phyloP scores from a whole-genome alignment of 2,329 filamentous ascomycete species.

The Hymenoscyphus occultus region DNA sequence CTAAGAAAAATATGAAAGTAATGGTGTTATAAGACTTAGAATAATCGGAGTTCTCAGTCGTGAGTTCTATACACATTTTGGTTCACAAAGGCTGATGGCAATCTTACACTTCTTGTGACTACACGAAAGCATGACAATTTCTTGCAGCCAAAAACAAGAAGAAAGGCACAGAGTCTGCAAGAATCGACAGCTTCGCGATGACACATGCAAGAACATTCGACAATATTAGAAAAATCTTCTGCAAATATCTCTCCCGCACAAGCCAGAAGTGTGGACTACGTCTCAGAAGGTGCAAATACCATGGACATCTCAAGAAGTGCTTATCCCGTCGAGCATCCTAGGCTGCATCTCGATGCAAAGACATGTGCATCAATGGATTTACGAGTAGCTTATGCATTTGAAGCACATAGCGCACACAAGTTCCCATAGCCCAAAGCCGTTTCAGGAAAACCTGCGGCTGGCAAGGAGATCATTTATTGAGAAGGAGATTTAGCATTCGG shows the following conservation, averaged over 20 bases:
- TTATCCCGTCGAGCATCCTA: slow-evolving; percentile 52
- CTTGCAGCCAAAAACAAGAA: slow-evolving; percentile 47
- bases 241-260: slow-evolving; percentile 43
- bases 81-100: slow-evolving; percentile 42
- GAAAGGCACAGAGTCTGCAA: slow-evolving; percentile 43
- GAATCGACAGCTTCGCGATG: slow-evolving; percentile 42
- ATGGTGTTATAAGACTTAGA: slow-evolving; percentile 45
- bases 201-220: slow-evolving; percentile 51
- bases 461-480: slow-evolving; percentile 53
- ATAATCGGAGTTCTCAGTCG: slow-evolving; percentile 52
- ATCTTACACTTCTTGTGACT: slow-evolving; percentile 40
- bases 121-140: slow-evolving; percentile 36
- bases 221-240: slow-evolving; percentile 49
- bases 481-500: slow-evolving; percentile 56
- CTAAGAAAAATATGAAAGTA: slow-evolving; percentile 48
- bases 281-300: slow-evolving; percentile 57
- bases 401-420: slow-evolving; percentile 55
- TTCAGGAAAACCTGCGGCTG: slow-evolving; percentile 27
- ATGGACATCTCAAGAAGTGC: slow-evolving; percentile 58
- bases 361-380: slow-evolving; percentile 60
- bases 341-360: slow-evolving; percentile 54
- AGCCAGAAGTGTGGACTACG: slow-evolving; percentile 50
- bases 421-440: slow-evolving; percentile 38
- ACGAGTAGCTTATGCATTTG: slow-evolving; percentile 54
- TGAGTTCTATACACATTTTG: slow-evolving; percentile 45